Evolutionary conservation across 75 land plant genomes (phyloP).

Genomic region (Isoetes taiwanensis): DNA sequence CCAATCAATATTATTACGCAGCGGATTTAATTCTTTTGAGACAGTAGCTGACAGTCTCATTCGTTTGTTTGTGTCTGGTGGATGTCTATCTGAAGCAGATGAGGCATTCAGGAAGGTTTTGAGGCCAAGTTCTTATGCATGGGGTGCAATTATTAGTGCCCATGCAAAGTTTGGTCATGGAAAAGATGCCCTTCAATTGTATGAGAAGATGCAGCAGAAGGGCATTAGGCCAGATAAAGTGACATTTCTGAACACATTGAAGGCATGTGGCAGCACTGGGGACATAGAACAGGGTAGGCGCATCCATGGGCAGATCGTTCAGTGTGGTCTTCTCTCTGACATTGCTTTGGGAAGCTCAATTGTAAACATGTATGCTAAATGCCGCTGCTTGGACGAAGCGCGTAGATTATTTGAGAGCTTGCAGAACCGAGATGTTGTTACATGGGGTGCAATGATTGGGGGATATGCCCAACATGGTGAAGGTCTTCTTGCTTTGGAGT

Average conservation of each 20-base stretch:
- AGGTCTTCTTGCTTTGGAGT: not conserved
- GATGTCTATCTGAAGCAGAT: not conserved
- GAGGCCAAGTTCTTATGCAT: not conserved
- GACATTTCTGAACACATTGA: not conserved
- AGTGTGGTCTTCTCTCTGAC: not conserved
- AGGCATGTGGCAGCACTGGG: not conserved
- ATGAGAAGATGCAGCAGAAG: conserved; percentile 8
- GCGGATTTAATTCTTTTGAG: too few species aligned
- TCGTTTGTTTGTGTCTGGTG: conserved; percentile 3
- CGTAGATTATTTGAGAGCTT: conserved; percentile 6
- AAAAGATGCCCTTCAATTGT: conserved; percentile 2
- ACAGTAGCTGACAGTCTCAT: conserved; percentile 5
- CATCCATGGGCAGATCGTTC: not conserved
- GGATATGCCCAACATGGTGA: conserved; percentile 1
- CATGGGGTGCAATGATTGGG: conserved; percentile 4
- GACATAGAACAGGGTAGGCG: not conserved
- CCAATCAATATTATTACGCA: too few species aligned
- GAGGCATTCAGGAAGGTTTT: not conserved
- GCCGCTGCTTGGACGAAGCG: not conserved
- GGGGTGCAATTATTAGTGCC: conserved; percentile 1
- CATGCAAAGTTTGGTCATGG: conserved; percentile 5
- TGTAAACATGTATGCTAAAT: conserved; percentile 9
- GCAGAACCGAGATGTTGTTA: not conserved
- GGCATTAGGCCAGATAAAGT: not conserved
- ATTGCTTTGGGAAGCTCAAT: not conserved